Base-by-base conservation (phyloP, 257 asterid species). In the Avicennia marina region DNA sequence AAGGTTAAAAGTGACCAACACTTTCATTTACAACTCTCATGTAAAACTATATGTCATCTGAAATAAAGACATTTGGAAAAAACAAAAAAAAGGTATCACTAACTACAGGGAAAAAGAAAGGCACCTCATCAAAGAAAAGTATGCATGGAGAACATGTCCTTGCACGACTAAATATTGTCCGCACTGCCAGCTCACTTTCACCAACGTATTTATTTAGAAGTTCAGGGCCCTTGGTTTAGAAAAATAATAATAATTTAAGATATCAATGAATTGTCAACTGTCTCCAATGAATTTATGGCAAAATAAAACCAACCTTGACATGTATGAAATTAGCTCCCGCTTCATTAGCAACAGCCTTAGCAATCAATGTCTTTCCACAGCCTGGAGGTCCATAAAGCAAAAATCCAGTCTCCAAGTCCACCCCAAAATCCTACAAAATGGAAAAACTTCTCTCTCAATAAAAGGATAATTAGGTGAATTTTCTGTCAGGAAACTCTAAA, bases 361-460 rank as follows among this genome's bases (percentile, higher is more conserved):
- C 98, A 22, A 91, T 87, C 75, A 88, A 73, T 32, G 98, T 91
- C 79, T 91, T 91, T 27, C 98, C 98, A 24, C 98, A 87, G 50
- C 98, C 96, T 7, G 98, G 98, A 64, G 98, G 98, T 50, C 98
- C 96, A 74, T 83, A 86, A 26, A 91, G 98, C 83, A 91, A 73
- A 71, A 85, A 83, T 49, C 98, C 98, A 4, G 88, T 79, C 59
- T 77, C 96, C 43, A 74, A 36, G 47, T 78, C 74, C 56, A 78
- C 68, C 29, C 90, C 95, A 56, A 81, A 77, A 31, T 73, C 72
- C 98, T 90, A 76, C 72, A 72, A 79, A 32, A 38, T 10, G 20
- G 39, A 48, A 58, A 46, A 51, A 41, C 46, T 6, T 6, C 36
- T 6, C 6, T 31, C 6, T 31, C 36, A 3, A n/a, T n/a, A n/a